Base-by-base conservation (phyloP, 2,329 filamentous ascomycete species). In the Onygenales sp. region DNA sequence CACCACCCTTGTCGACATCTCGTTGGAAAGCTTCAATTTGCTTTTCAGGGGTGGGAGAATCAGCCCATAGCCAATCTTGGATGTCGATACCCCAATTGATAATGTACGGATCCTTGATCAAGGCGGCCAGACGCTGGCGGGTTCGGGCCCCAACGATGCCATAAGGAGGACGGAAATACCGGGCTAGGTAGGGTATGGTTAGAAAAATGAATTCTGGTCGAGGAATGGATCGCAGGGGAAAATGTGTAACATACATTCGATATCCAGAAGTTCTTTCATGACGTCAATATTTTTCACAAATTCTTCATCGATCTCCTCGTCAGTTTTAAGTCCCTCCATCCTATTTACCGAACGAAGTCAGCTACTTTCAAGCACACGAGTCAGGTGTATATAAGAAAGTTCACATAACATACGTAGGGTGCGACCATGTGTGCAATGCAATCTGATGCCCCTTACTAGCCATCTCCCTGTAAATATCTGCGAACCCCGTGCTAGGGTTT, bases 11-110 rank as follows among this genome's bases (percentile, higher is more conserved):
- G 27, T 73, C 72, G 2, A 87, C 75, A 63, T 85, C 82, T 3
- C 79, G 74, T 63, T 80, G 75, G 69, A 87, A 87, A 10, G 83
- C 81, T 3, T 80, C 79, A 11, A 85, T 69, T 68, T 87, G 84
- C 61, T 82, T 82, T 70, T 85, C 79, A 0, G 84, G 84, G 3
- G 82, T 86, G 43, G 69, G 62, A 0, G 75, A 78, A 63, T 77
- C 69, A 1, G 81, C 83, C 82, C 83, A 87, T 27, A 84, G 62
- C 82, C 83, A 87, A 64, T 87, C 84, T 71, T 87, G 81, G 35
- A 86, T 80, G 61, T 87, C 84, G 44, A 87, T 80, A 61, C 77
- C 82, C 84, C 84, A 87, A 65, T 81, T 82, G 50, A 86, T 77
- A 43, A 86, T 78, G 58, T 79, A 78, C 1, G 81, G 76, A 11